Evolutionary conservation across 1,139 yeast species (phyloP), one percentile per base, ranked within the genome.

Genomic region (Cylindricascospora bacillispora): DNA sequence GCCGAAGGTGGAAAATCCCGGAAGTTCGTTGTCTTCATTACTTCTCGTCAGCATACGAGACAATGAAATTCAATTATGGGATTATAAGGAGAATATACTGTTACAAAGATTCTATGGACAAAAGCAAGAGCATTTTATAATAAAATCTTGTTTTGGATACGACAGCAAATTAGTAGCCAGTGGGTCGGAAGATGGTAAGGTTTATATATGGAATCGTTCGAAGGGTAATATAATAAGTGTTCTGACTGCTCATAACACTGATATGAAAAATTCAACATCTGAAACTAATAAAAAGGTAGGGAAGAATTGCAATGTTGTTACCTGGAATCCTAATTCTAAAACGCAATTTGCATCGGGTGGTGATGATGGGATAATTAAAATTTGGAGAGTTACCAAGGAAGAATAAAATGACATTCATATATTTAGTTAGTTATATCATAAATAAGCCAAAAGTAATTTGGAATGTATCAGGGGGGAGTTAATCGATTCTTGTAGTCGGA

Each of bases 31-130:
- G 2, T 29, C 39, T 7, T 39, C 63, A 21, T 55, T 60, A 29
- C 61, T 78, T 4, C 53, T 83, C 23, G 63, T 82, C 20, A 78
- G 73, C 43, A 66, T 76, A 11, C 71, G 73, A n/a, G 80, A 85
- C 0, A 85, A 79, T 42, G 92, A 79, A 45, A 55, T 85, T 12
- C 92, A 81, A 45, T 59, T 83, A 5, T 83, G 93, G 92, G 78
- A 80, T 44, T 59, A 70, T 40, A 54, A 59, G 16, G 59, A 60
- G 30, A 57, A 62, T 15, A 54, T 68, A 1, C 54, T 79, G 16
- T 65, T 71, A 22, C 70, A 72, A 34, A 78, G 72, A 41, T 77
- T 69, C 41, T 59, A 69, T 25, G 95, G 95, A 1, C 82, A 77
- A 46, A 66, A 69, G 31, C 93, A 79, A 47, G 67, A 71, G 21